Evolutionary conservation across 2,329 filamentous ascomycete species (phyloP), one percentile per base, ranked within the genome.

Genomic region (Penicillium olsonii): DNA sequence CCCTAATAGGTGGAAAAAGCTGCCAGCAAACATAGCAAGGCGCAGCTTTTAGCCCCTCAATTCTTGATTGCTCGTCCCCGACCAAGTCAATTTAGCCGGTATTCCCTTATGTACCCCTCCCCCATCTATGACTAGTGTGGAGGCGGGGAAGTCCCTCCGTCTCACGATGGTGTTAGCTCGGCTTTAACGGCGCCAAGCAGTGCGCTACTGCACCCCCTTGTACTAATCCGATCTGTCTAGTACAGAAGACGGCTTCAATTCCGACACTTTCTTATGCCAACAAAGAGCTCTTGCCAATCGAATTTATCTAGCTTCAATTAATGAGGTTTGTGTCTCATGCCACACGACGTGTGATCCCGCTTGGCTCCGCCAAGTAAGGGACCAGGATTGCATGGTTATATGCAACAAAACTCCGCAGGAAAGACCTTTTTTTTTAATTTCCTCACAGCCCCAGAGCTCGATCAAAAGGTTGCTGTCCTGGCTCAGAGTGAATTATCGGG

Each of bases 1-100:
- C 31, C 20, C 33, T 46, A 43, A 56, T 56, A 55, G 55, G 54
- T 53, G 48, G 51, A 55, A 51, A 56, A 58, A 43, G 34, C 31
- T 8, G 20, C 27, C 10, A 45, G 24, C 18, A 45, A 17, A 19
- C 26, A 38, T 31, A 26, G 27, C 27, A 19, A 41, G 27, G 12
- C 7, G 3, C 27, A 11, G 20, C 5, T n/a, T 37, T 7, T 6
- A 45, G 34, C 35, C 26, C 42, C 35, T 35, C 22, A 34, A 38
- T 12, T 14, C n/a, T 26, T 39, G 18, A 12, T 18, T 20, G 14
- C 10, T 15, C 19, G 33, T 42, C 26, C 15, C 11, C 8, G n/a
- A n/a, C n/a, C 22, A 22, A 29, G 17, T 18, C 27, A 27, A 38
- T 55, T 55, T 54, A 55, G 14, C 53, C 43, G 37, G 20, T n/a